These are phyloP conservation scores for Pichia nanzhaoensis DNA, from an alignment of 805 yeast species.

Conservation along the genomic window DNA sequence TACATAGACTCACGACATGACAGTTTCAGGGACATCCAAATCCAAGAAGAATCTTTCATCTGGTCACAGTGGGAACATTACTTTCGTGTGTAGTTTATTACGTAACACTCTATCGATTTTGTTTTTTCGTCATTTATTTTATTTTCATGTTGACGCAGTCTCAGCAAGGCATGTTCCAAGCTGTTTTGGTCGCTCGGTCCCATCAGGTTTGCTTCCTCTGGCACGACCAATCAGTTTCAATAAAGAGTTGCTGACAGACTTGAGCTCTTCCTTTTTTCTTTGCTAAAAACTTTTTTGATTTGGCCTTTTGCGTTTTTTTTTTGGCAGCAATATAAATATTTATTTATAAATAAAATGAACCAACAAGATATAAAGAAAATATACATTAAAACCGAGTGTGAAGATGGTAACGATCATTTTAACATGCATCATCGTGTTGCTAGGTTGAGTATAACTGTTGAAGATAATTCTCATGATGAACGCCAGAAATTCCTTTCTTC, in stretches of 20 bases:
- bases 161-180: too few species aligned
- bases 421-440: conserved; percentile 23
- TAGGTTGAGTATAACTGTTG: conserved; percentile 26
- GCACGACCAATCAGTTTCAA: too few species aligned
- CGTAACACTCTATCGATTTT: too few species aligned
- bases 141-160: neutral
- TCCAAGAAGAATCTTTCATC: conserved; percentile 5
- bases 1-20: conserved; percentile 2
- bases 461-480: conserved; percentile 13
- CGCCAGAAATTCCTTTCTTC: conserved; percentile 15
- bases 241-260: too few species aligned
- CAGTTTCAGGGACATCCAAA: neutral
- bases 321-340: too few species aligned
- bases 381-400: too few species aligned
- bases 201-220: too few species aligned
- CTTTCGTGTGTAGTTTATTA: too few species aligned
- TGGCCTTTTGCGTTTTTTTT: too few species aligned
- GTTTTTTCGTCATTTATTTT: too few species aligned
- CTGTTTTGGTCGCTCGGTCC: too few species aligned
- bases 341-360: neutral
- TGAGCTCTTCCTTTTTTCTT: neutral
- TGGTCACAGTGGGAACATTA: neutral
- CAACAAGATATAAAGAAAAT: neutral
- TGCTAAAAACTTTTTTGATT: too few species aligned
- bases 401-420: conserved; percentile 13